A percentile compares a stretch with the other conserved stretches of the same genome.
These are phyloP conservation scores for Ceratocystis huliohia DNA, from an alignment of 2,329 filamentous ascomycete genomes.

Conservation along the genomic window DNA sequence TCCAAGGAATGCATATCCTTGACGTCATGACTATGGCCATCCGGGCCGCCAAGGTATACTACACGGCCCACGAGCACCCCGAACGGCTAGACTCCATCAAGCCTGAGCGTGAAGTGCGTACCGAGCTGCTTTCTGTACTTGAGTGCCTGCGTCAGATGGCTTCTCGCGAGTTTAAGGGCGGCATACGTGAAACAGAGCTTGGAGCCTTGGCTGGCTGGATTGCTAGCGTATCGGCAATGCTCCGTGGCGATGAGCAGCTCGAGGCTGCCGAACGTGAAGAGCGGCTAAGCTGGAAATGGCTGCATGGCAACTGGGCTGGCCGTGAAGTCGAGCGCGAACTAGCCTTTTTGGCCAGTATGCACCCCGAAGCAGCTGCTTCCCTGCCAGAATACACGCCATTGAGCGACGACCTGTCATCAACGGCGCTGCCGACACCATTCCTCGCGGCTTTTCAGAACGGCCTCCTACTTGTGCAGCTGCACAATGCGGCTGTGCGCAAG, in stretches of 20 bases:
- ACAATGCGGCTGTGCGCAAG: slow-evolving; percentile 77
- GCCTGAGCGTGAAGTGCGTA: slow-evolving; percentile 70
- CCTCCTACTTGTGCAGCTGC: slow-evolving; percentile 67
- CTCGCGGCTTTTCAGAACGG: slow-evolving; percentile 64
- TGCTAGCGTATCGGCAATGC: slow-evolving; percentile 59
- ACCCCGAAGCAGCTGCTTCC: slow-evolving; percentile 26
- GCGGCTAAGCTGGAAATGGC: slow-evolving; percentile 67
- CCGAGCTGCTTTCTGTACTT: slow-evolving; percentile 73
- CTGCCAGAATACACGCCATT: slow-evolving; percentile 53
- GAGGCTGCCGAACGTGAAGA: slow-evolving; percentile 61
- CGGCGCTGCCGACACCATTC: slow-evolving; percentile 56
- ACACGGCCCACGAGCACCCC: slow-evolving; percentile 80
- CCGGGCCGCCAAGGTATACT: slow-evolving; percentile 87
- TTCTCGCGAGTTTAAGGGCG: slow-evolving; percentile 70
- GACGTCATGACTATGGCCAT: slow-evolving; percentile 94
- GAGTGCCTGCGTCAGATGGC: slow-evolving; percentile 90
- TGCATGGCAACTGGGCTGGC: slow-evolving; percentile 57
- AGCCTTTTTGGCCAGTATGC: slow-evolving; percentile 67
- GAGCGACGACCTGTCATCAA: slow-evolving; percentile 12
- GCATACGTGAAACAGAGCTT: slow-evolving; percentile 66
- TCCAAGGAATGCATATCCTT: slow-evolving; percentile 82
- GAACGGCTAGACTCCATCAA: slow-evolving; percentile 77
- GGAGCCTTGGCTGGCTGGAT: slow-evolving; percentile 70
- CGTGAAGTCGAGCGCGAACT: slow-evolving; percentile 66
- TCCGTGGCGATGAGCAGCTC: slow-evolving; percentile 62